These are phyloP conservation scores for Aurinia saxatilis DNA, from an alignment of 345 rosid genomes.

Conservation along the genomic window DNA sequence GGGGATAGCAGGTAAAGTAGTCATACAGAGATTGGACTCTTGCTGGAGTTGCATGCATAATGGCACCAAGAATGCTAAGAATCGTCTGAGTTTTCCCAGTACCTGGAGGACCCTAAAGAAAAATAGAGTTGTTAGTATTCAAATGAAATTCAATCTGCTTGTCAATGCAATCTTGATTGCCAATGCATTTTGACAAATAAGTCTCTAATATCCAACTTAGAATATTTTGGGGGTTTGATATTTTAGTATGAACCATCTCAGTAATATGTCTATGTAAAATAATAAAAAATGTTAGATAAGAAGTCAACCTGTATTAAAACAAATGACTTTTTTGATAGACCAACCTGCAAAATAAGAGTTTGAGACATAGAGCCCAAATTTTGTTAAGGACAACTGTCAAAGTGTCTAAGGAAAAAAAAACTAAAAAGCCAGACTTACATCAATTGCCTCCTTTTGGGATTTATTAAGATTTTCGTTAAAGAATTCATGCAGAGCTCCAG, in stretches of 20 bases:
- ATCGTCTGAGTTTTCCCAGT: slow-evolving; percentile 98
- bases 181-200: background rate
- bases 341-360: slow-evolving; percentile 52
- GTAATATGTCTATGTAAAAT: background rate
- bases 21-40: slow-evolving; percentile 61
- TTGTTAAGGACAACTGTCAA: background rate
- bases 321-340: slow-evolving; percentile 72
- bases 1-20: background rate
- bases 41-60: slow-evolving; percentile 93
- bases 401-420: background rate
- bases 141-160: slow-evolving; percentile 4
- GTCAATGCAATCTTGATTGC: background rate
- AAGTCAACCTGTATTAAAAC: slow-evolving; percentile 84
- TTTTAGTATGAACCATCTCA: background rate
- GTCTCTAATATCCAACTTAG: background rate
- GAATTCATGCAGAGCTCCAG: slow-evolving; percentile 53
- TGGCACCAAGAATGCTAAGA: slow-evolving; percentile 87
- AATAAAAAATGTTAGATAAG: slow-evolving; percentile 10
- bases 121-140: background rate
- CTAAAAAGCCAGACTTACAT: slow-evolving; percentile 44
- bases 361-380: slow-evolving; percentile 8
- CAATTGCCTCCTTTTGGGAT: slow-evolving; percentile 82
- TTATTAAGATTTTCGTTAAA: slow-evolving; percentile 58
- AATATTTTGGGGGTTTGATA: background rate
- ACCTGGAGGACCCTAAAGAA: slow-evolving; percentile 94